Evolutionary conservation across 2,329 filamentous ascomycete species (phyloP), one percentile per base, ranked within the genome.

Genomic region (Coniochaeta pulveracea): DNA sequence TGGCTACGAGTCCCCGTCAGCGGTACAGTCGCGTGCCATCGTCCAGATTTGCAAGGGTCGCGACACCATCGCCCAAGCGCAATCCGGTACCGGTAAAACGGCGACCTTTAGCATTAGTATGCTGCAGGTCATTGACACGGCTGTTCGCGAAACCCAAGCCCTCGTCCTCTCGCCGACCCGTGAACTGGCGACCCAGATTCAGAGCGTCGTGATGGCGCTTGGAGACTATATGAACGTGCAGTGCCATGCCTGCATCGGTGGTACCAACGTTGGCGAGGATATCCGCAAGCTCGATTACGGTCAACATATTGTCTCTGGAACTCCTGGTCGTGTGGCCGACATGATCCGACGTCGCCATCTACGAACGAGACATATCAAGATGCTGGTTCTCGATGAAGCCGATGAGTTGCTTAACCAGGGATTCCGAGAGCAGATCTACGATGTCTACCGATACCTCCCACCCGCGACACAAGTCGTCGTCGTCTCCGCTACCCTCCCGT

Each of bases 141-240:
- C 83, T 25, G 80, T 94, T 35, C 81, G 86, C 48, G 85, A 94
- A 62, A 91, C 85, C 23, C 88, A 95, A 66, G 91, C 91, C 5
- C 77, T 98, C 27, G 88, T 98, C 8, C 76, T 98, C 7, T 95
- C 91, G 4, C 91, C 91, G 3, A 96, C 89, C 14, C 85, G 91
- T 54, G 91, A 98, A 71, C 69, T 98, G 43, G 91, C 91, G 28
- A 95, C 89, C 18, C 91, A 98, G 63, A 98, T 98, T 44, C 91
- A 98, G 63, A 94, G 85, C 22, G 91, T 98, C 38, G 83, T 98
- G 47, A 93, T 96, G 78, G 91, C 91, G n/a, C 75, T 98, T n/a
- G 91, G 91, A 44, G 91, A 98, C 61, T 98, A 95, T 69, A 96
- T 98, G 91, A 95, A 95, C 54, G 85, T 98, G 4, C 88, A 98